Percentiles rank a stretch among this genome's conserved stretches.
These are phyloP conservation scores for Nakaseomyces bracarensis DNA, from an alignment of 1,139 yeast genomes.

Conservation along the genomic window DNA sequence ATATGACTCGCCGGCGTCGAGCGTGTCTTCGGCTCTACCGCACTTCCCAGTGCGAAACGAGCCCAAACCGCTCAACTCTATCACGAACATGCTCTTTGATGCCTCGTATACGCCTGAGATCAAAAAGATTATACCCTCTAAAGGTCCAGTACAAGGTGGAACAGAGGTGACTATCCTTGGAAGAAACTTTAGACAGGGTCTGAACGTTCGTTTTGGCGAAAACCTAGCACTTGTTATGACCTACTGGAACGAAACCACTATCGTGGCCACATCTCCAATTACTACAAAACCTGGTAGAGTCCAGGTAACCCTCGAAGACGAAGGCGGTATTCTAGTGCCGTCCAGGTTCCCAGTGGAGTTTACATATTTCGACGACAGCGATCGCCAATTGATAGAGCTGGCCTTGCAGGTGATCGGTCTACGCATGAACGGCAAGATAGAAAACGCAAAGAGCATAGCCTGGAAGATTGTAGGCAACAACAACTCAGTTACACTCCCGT, in stretches of 20 bases:
- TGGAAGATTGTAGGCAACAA: slow-evolving; percentile 59
- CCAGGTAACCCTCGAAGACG: slow-evolving; percentile 61
- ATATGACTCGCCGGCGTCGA: not conserved
- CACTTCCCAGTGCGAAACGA: not conserved
- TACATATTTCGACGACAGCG: slow-evolving; percentile 86
- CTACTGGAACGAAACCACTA: slow-evolving; percentile 87
- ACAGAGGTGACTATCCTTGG: slow-evolving; percentile 84
- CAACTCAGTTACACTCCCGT: not conserved
- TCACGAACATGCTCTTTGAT: not conserved
- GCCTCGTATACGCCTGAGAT: slow-evolving; percentile 31
- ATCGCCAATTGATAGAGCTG: slow-evolving; percentile 77
- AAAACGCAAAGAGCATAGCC: slow-evolving; percentile 84
- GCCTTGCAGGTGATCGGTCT: slow-evolving; percentile 88
- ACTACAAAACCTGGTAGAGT: slow-evolving; percentile 81
- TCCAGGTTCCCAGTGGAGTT: slow-evolving; percentile 32
- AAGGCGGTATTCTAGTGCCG: slow-evolving; percentile 2
- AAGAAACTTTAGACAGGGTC: slow-evolving; percentile 68
- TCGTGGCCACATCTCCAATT: slow-evolving; percentile 84
- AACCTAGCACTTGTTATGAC: slow-evolving; percentile 73
- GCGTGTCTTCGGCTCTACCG: not conserved
- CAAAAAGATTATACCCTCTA: slow-evolving; percentile 79
- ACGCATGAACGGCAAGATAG: slow-evolving; percentile 86
- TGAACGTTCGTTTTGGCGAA: slow-evolving; percentile 73
- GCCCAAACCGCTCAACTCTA: slow-evolving; percentile 1
- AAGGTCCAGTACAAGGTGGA: slow-evolving; percentile 89